phyloP scores from a whole-genome alignment of 768 basidiomycete species.

The Serendipita sp. region DNA sequence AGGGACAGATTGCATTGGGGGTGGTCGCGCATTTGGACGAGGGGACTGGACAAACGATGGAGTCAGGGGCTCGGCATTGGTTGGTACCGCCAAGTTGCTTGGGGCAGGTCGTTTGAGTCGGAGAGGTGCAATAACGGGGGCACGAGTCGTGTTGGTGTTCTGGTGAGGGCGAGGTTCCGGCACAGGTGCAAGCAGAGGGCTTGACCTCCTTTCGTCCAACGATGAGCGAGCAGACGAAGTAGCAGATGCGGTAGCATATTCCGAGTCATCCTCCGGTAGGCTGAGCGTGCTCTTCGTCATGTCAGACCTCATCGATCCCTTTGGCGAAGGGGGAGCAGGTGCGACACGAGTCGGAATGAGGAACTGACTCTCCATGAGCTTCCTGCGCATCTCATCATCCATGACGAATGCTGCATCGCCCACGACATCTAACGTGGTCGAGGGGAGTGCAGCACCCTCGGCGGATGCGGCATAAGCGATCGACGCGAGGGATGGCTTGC shows the following conservation, averaged over 20 bases:
- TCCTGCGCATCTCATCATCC: not conserved
- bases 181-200: not conserved
- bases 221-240: slow-evolving; percentile 1
- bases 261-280: not conserved
- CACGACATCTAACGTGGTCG: not conserved
- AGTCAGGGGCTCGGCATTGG: not conserved
- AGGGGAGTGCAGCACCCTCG: not conserved
- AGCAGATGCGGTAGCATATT: not conserved
- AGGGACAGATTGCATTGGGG: slow-evolving; percentile 1
- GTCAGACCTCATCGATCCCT: not conserved
- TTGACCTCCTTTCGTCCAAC: not conserved
- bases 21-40: not conserved
- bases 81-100: not conserved
- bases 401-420: not conserved
- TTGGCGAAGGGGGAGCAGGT: not conserved
- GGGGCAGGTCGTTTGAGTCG: not conserved
- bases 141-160: not conserved
- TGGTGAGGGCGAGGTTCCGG: not conserved
- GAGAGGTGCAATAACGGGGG: not conserved
- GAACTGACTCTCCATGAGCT: slow-evolving; percentile 4
- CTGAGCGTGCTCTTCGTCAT: not conserved
- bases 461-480: not conserved
- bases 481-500: not conserved
- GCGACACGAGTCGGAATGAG: not conserved
- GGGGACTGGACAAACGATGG: not conserved